Percentiles rank a stretch among this genome's conserved stretches.
Evolutionary conservation across 208 protist species (phyloP).

Genomic region (Borovskyia barvae): DNA sequence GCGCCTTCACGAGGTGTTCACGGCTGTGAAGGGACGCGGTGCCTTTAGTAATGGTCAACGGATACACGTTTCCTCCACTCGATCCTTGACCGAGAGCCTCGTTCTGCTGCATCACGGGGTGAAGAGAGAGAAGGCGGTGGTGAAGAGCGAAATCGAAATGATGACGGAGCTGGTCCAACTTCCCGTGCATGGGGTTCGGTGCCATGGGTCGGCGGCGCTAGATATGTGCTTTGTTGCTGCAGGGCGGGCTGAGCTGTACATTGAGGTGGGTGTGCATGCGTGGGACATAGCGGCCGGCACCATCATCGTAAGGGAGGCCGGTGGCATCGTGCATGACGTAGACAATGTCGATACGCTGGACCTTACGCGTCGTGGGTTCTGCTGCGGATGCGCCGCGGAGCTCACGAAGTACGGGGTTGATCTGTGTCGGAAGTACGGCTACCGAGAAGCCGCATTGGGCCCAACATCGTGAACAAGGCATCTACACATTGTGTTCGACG

Average conservation of each 20-base stretch:
- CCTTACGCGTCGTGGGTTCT: conserved; percentile 56
- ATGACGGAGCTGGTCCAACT: conserved; percentile 53
- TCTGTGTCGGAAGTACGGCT: conserved; percentile 60
- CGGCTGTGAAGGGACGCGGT: conserved; percentile 70
- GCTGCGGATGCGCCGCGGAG: conserved; percentile 60
- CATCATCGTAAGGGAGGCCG: conserved; percentile 85
- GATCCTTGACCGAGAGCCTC: conserved; percentile 48
- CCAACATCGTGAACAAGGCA: neutral
- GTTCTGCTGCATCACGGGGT: conserved; percentile 64
- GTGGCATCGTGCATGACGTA: conserved; percentile 85
- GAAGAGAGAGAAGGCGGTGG: conserved; percentile 46
- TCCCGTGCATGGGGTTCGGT: conserved; percentile 77
- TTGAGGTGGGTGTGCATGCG: conserved; percentile 70
- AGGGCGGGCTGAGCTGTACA: conserved; percentile 72
- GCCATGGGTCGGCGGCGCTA: conserved; percentile 64
- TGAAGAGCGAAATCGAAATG: conserved; percentile 57
- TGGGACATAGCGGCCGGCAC: conserved; percentile 82
- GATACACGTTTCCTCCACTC: conserved; percentile 63
- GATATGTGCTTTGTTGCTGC: conserved; percentile 88
- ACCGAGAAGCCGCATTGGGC: conserved; percentile 23
- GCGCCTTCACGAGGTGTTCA: conserved; percentile 77
- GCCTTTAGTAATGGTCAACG: conserved; percentile 86
- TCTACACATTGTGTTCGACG: neutral
- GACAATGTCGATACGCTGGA: conserved; percentile 60
- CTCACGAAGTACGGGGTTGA: conserved; percentile 55